A percentile compares a stretch with the other conserved stretches of the same genome.
phyloP scores from a whole-genome alignment of 2,329 filamentous ascomycete species.

The Fusarium sp. region DNA sequence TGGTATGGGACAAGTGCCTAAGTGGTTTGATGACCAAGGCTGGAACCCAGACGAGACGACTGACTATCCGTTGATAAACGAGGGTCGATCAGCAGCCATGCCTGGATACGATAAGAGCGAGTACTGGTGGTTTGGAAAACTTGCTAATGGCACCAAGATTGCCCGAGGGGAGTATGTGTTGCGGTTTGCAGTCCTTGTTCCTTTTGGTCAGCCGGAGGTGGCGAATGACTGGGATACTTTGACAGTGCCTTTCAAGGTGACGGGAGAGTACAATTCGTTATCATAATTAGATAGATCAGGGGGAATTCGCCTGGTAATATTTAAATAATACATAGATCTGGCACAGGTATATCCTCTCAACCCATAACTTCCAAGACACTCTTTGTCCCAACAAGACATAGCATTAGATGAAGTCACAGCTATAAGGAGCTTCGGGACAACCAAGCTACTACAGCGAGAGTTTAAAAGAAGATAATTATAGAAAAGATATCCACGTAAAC shows the following conservation, averaged over 20 bases:
- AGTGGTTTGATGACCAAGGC: neutral
- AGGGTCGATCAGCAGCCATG: neutral
- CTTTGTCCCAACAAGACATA: too few species aligned
- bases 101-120: neutral
- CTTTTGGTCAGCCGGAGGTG: neutral
- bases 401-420: too few species aligned
- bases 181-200: neutral
- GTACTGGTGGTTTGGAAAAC: slow-evolving; percentile 11
- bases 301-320: too few species aligned
- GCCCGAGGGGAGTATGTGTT: neutral
- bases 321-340: too few species aligned
- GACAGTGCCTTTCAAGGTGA: neutral
- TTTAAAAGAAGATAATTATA: too few species aligned
- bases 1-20: neutral
- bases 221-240: neutral
- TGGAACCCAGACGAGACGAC: neutral
- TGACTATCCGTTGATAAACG: neutral
- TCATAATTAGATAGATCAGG: neutral
- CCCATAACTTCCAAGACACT: too few species aligned
- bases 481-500: too few species aligned
- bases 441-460: too few species aligned
- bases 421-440: too few species aligned
- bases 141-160: slow-evolving; percentile 4
- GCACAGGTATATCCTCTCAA: too few species aligned
- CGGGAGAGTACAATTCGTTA: neutral